Percentiles rank a stretch among this genome's conserved stretches.
phyloP scores from a whole-genome alignment of 108 stramenopile genomes.

The Cylindrotheca closterium region DNA sequence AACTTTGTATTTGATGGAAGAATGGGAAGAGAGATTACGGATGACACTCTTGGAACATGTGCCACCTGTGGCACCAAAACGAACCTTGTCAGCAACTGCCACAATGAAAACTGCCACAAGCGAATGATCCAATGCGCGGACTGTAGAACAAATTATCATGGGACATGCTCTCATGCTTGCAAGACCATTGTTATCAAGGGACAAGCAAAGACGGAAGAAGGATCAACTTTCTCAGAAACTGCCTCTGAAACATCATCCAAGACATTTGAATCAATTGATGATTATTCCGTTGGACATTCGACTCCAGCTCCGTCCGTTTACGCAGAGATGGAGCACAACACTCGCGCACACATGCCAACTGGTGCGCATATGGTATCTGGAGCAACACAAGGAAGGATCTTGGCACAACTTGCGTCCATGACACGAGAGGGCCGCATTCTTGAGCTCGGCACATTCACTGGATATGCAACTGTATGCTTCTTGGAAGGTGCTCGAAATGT shows the following conservation, averaged over 20 bases:
- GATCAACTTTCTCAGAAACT: no score
- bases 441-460: slow-evolving; percentile 93
- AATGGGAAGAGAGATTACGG: slow-evolving; percentile 90
- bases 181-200: slow-evolving; percentile 62
- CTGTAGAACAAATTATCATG: slow-evolving; percentile 57
- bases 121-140: slow-evolving; percentile 91
- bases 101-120: slow-evolving; percentile 86
- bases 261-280: slow-evolving; percentile 60
- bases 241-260: slow-evolving; percentile 8
- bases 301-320: slow-evolving; percentile 54
- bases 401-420: slow-evolving; percentile 76
- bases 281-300: slow-evolving; percentile 72
- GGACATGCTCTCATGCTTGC: slow-evolving; percentile 87
- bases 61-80: slow-evolving; percentile 88
- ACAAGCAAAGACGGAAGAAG: slow-evolving; percentile 1
- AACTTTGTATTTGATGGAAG: slow-evolving; percentile 98
- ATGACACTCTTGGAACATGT: slow-evolving; percentile 84
- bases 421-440: slow-evolving; percentile 75
- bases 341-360: slow-evolving; percentile 54
- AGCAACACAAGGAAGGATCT: slow-evolving; percentile 73
- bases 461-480: slow-evolving; percentile 90
- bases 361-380: slow-evolving; percentile 91
- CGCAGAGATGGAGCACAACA: slow-evolving; percentile 74
- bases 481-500: slow-evolving; percentile 70
- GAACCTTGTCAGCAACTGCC: slow-evolving; percentile 85